These are phyloP conservation scores for Termitomyces sp. DNA, from an alignment of 768 basidiomycete species.

Conservation along the genomic window DNA sequence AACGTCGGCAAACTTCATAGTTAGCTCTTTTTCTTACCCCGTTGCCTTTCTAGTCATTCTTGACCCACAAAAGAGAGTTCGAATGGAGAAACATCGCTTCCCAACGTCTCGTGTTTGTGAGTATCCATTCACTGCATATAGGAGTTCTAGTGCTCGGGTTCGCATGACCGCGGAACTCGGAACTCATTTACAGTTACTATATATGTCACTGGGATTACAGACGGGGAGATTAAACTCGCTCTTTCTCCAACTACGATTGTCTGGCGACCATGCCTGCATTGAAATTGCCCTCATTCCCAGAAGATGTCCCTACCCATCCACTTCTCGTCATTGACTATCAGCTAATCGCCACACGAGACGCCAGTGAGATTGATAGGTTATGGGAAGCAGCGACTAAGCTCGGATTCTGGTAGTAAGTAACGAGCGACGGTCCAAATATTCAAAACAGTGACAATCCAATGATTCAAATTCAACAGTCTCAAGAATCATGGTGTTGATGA, in stretches of 20 bases:
- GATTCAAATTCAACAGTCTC: slow-evolving; percentile 27
- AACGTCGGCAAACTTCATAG: too few species aligned
- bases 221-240: too few species aligned
- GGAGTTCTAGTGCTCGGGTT: too few species aligned
- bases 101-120: too few species aligned
- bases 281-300: slow-evolving; percentile 42
- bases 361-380: slow-evolving; percentile 43
- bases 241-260: not conserved
- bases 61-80: too few species aligned
- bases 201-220: too few species aligned
- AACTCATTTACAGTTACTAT: too few species aligned
- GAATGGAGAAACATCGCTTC: too few species aligned
- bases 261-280: slow-evolving; percentile 18
- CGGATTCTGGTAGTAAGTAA: slow-evolving; percentile 65
- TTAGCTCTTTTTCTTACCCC: too few species aligned
- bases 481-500: slow-evolving; percentile 53
- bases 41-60: too few species aligned
- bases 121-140: too few species aligned
- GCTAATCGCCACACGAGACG: slow-evolving; percentile 38
- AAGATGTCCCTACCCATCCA: slow-evolving; percentile 50
- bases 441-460: not conserved
- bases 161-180: too few species aligned
- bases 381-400: slow-evolving; percentile 56
- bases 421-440: not conserved
- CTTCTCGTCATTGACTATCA: slow-evolving; percentile 54